Evolutionary conservation across 2,329 filamentous ascomycete genomes (phyloP), one percentile per base, ranked within the genome.

Genomic region (Paraphaeosphaeria minitans): DNA sequence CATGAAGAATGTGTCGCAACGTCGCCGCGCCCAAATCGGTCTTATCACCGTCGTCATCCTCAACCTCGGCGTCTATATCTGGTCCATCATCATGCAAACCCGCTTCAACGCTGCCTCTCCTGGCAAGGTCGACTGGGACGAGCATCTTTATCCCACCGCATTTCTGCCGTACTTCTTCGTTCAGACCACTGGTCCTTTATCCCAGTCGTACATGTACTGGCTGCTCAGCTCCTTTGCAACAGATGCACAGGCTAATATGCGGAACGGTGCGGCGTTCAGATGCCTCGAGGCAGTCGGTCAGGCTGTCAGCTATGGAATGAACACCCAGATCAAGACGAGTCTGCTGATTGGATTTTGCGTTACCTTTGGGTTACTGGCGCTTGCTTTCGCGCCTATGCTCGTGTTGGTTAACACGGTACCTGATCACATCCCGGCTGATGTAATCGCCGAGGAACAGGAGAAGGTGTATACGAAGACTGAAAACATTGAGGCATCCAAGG

Each of bases 1-100:
- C 77, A 66, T 90, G 85, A 55, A 96, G 77, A 27, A 89, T 86
- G 62, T 85, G 80, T 9, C 90, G 84, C 65, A 85, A 63, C 70
- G 81, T 9, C 78, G 80, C 21, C 75, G 81, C 13, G 81, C 80
- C 16, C 80, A 82, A 57, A 57, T 79, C 4, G 80, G 80, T 49
- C 75, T 83, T 7, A 78, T 78, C 59, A 78, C 73, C 3, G 79
- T 82, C 5, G 76, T 80, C 2, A 66, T 79, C n/a, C 75, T 81
- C 7, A 83, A 82, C 46, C 60, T 79, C 4, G 80, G 78, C n/a
- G 80, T 81, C 0, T 82, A 82, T 53, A 79, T 82, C 58, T 82
- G 80, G 81, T 81, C 80, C 1, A 81, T 82, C 53, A 70, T 81
- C 21, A 82, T 82, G 76, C 79, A 82, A 60, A 69, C 68, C 9